Conservation (phyloP, 2,329 filamentous ascomycete genomes). For the Fusarium keratoplasticum region DNA sequence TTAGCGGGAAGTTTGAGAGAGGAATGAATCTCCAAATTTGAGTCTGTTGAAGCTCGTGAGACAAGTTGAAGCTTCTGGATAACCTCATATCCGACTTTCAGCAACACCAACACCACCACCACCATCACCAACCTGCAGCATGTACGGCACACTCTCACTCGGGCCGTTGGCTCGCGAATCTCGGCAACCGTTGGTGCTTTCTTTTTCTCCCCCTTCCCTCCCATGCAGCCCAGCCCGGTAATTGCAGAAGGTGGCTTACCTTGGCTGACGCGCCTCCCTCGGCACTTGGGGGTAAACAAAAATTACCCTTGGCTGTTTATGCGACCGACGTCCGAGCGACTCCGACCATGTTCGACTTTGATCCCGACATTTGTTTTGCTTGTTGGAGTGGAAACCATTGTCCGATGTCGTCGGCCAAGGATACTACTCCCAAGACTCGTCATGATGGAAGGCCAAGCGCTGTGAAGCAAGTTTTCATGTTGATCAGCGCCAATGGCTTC, state of each 20-base stretch:
- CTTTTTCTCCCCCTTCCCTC: neutral
- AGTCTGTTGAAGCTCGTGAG: neutral
- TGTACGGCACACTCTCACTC: neutral
- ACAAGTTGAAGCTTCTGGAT: neutral
- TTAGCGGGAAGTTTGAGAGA: neutral
- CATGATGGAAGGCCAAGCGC: neutral
- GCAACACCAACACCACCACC: neutral
- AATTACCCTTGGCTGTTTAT: neutral
- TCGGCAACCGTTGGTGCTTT: neutral
- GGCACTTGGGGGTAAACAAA: neutral
- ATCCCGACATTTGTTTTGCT: neutral
- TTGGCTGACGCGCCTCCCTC: neutral
- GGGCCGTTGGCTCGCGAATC: neutral
- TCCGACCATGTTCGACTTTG: neutral
- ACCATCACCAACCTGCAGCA: neutral
- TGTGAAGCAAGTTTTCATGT: neutral
- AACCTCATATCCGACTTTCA: neutral
- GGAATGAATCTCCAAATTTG: neutral
- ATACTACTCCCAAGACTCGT: neutral
- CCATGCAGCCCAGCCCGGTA: constrained; percentile 10
- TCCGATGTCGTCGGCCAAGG: neutral
- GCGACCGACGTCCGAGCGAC: neutral
- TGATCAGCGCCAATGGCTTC: neutral
- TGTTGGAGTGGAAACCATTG: neutral
- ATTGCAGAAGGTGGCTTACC: constrained; percentile 9